Percentiles rank a stretch among this genome's conserved stretches.
phyloP scores from a whole-genome alignment of 2,329 filamentous ascomycete species.

The Dothiorella sarmentorum region DNA sequence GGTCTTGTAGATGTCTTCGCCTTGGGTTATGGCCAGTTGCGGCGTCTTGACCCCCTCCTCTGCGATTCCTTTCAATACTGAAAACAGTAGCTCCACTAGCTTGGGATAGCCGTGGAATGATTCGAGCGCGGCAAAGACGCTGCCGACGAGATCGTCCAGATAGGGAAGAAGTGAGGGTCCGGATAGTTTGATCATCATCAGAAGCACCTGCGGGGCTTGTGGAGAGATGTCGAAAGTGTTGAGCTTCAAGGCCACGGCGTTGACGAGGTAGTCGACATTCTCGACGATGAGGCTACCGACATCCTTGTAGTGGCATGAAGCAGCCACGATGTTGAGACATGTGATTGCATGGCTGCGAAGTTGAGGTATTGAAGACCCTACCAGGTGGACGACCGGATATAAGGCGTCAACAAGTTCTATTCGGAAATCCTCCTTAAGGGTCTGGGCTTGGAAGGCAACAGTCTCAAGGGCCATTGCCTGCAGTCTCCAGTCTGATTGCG shows the following conservation, averaged over 20 bases:
- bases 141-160: slow-evolving; percentile 84
- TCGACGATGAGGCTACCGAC: slow-evolving; percentile 78
- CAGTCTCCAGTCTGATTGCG: slow-evolving; percentile 62
- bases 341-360: slow-evolving; percentile 79
- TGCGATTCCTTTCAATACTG: slow-evolving; percentile 76
- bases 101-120: slow-evolving; percentile 89
- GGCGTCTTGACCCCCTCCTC: slow-evolving; percentile 69
- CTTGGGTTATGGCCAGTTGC: slow-evolving; percentile 44
- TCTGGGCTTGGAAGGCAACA: slow-evolving; percentile 70
- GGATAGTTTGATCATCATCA: slow-evolving; percentile 90
- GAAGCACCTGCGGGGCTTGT: slow-evolving; percentile 81
- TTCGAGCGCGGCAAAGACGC: slow-evolving; percentile 89
- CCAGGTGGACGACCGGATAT: slow-evolving; percentile 84
- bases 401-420: slow-evolving; percentile 85
- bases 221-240: slow-evolving; percentile 92
- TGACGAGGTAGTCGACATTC: slow-evolving; percentile 96
- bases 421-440: slow-evolving; percentile 65
- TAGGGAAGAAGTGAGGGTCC: slow-evolving; percentile 80
- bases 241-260: slow-evolving; percentile 81
- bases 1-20: slow-evolving; percentile 16
- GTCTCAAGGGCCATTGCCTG: slow-evolving; percentile 79
- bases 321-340: slow-evolving; percentile 75
- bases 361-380: slow-evolving; percentile 66
- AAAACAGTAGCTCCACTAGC: slow-evolving; percentile 82
- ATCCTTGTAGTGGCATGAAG: slow-evolving; percentile 68